Base-by-base conservation (phyloP, 2,329 filamentous ascomycete species). In the Stemphylium vesicarium region DNA sequence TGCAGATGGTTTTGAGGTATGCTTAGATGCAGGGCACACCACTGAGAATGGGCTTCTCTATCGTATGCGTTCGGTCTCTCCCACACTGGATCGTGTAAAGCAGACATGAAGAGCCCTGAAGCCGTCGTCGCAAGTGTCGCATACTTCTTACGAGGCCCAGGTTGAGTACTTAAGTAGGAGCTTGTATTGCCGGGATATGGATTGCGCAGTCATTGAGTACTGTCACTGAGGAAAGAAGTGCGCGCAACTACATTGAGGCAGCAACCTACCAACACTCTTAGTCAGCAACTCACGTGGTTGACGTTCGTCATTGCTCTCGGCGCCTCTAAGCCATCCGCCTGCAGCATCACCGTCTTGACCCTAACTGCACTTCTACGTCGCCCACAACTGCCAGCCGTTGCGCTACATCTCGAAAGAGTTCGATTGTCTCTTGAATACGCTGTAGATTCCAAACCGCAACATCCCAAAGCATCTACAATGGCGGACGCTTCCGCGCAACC, bases 401-500 rank as follows among this genome's bases (percentile, higher is more conserved):
- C 16, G 16, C 20, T 29, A 29, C 26, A 33, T 31, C 9, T 31
- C 24, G 18, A 32, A 4, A 56, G 13, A 36, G 44, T 12, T 29
- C 4, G 20, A 24, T 4, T 20, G 24, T 13, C 38, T n/a, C n/a
- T 20, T 18, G 43, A n/a, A 24, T 4, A 36, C 5, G 4, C 32
- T 46, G 24, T 41, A 53, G 37, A 38, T 33, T 24, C 32, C 44
- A 31, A 16, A 49, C 16, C 39, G 41, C 57, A 38, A 39, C 47
- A 35, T 18, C 37, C 44, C 50, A 48, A 44, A 44, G 38, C 56
- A 33, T 50, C 50, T 60, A 64, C 59, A 50, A 94, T 93, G 90
- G 86, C 89, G 74, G 90, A 93, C 76, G 82, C 84, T 74, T 78
- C 81, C 66, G 77, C 80, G 66, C 83, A 87, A 69, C 90, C 92